phyloP scores from a whole-genome alignment of 495 filamentous ascomycete species.

The Evernia prunastri region DNA sequence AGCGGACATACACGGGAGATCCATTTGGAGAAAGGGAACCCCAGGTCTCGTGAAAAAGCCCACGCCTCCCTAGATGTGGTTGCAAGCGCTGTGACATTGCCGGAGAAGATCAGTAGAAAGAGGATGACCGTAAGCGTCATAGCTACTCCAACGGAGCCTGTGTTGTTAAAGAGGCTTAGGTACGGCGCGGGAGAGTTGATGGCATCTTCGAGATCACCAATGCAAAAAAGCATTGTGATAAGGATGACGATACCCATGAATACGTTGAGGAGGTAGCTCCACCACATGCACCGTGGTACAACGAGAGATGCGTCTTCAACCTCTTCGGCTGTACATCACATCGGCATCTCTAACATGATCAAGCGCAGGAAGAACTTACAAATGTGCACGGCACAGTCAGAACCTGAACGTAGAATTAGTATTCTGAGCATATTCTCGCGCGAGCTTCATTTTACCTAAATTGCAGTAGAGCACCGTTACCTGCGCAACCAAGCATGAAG shows the following conservation, averaged over 20 bases:
- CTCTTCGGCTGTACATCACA: conserved; percentile 35
- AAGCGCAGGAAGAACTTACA: conserved; percentile 4
- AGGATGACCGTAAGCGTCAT: conserved; percentile 38
- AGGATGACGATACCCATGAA: conserved; percentile 39
- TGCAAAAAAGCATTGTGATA: conserved; percentile 40
- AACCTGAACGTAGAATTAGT: conserved; percentile 10
- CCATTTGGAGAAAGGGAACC: conserved; percentile 39
- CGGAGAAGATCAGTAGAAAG: conserved; percentile 34
- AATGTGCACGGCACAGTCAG: conserved; percentile 25
- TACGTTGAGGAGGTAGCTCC: conserved; percentile 39
- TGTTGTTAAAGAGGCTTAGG: conserved; percentile 48
- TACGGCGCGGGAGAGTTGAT: conserved; percentile 36
- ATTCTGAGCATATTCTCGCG: conserved; percentile 6
- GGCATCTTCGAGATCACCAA: conserved; percentile 35
- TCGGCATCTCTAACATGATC: background rate
- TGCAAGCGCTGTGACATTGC: conserved; percentile 37
- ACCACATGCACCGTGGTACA: conserved; percentile 42
- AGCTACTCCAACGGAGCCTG: conserved; percentile 32
- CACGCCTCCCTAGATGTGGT: conserved; percentile 39
- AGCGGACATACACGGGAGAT: conserved; percentile 24
- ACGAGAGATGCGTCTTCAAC: conserved; percentile 36
- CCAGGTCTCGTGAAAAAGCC: conserved; percentile 45
- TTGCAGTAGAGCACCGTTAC: conserved; percentile 18
- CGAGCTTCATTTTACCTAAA: conserved; percentile 16
- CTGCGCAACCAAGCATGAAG: conserved; percentile 22